Evolutionary conservation across 208 protist species (phyloP).

Genomic region (Acanthamoeba triangularis): DNA sequence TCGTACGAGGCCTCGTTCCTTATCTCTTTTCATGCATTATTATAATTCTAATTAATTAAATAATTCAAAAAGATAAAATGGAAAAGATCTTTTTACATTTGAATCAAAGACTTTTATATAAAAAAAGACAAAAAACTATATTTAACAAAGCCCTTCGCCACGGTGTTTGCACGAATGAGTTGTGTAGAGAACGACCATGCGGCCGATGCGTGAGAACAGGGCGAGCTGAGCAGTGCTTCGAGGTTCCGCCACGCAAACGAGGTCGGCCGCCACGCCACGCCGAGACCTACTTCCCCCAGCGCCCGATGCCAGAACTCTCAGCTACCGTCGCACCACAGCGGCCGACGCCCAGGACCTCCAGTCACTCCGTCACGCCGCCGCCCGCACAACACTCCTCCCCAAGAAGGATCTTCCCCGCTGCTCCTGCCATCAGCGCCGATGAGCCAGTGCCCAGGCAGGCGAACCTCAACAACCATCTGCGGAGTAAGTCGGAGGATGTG

Average conservation of each 20-base stretch:
- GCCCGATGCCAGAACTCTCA: not conserved
- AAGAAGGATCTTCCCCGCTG: too few species aligned
- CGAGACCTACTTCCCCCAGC: conserved; percentile 19
- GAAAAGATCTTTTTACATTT: too few species aligned
- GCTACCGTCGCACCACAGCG: too few species aligned
- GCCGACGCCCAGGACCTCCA: not conserved
- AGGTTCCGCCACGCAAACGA: not conserved
- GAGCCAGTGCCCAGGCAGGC: too few species aligned
- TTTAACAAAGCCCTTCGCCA: too few species aligned
- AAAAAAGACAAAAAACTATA: not conserved
- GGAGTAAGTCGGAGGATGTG: too few species aligned
- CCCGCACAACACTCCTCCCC: too few species aligned
- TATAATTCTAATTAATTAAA: not conserved
- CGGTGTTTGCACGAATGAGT: too few species aligned
- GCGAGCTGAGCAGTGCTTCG: not conserved
- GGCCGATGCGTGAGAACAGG: conserved; percentile 12
- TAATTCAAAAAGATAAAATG: not conserved
- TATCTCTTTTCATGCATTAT: not conserved
- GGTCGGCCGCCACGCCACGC: not conserved
- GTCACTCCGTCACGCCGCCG: too few species aligned
- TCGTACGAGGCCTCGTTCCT: not conserved
- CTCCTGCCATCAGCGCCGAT: too few species aligned
- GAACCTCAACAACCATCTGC: too few species aligned
- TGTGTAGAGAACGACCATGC: not conserved
- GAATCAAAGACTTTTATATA: not conserved